Conservation (phyloP, 2,329 filamentous ascomycete genomes). For the Pseudogymnoascus sp. region DNA sequence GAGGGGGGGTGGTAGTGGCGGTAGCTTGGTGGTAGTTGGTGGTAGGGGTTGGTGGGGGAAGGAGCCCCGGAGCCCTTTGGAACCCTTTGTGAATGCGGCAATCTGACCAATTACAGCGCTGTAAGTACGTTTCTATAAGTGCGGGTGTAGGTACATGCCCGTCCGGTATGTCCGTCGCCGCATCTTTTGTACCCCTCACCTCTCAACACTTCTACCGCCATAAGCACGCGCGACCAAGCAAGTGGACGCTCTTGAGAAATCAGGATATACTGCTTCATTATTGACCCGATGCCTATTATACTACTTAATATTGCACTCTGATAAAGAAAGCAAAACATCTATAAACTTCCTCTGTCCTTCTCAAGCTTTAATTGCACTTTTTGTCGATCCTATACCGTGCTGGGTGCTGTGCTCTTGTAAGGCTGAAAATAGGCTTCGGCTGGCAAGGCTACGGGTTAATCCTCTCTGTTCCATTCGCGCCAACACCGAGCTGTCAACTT, state of each 20-base stretch:
- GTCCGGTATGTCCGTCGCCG: not conserved
- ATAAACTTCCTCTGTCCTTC: not conserved
- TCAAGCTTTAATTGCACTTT: not conserved
- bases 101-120: not conserved
- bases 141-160: not conserved
- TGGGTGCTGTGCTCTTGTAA: not conserved
- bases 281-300: not conserved
- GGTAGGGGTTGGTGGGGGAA: not conserved
- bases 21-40: not conserved
- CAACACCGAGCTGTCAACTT: not conserved
- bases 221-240: not conserved
- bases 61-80: not conserved
- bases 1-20: not conserved
- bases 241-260: no score
- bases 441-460: constrained; percentile 2
- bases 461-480: not conserved
- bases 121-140: not conserved
- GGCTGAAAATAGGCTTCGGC: constrained; percentile 5
- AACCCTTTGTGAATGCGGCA: not conserved
- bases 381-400: not conserved
- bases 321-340: not conserved
- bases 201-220: not conserved
- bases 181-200: not conserved
- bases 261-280: not conserved
- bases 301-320: not conserved